Conservation (phyloP, 306 rosid genomes). For the Quercus variabilis region DNA sequence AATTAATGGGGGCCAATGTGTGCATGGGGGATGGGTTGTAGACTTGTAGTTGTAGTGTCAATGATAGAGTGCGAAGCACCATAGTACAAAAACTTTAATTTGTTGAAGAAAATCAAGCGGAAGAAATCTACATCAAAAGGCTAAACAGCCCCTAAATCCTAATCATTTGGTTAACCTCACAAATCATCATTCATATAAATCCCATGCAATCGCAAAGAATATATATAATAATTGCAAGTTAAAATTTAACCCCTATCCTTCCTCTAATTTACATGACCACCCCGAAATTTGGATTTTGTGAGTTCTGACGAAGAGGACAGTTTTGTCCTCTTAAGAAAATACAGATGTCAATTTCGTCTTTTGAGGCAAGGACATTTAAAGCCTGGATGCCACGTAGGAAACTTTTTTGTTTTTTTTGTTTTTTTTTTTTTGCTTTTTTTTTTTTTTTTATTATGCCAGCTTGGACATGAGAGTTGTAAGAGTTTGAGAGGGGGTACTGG, state of each 20-base stretch:
- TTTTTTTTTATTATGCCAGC: neutral
- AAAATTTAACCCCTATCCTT: neutral
- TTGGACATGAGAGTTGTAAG: constrained; percentile 10
- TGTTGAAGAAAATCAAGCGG: constrained; percentile 1
- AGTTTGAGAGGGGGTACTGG: neutral
- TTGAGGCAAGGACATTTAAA: neutral
- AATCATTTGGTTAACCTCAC: constrained; percentile 28
- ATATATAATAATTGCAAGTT: neutral
- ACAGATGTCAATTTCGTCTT: constrained; percentile 17
- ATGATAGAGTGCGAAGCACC: neutral
- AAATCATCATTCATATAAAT: neutral
- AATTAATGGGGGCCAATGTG: too few relatives aligned
- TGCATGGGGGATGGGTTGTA: neutral
- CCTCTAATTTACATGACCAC: neutral
- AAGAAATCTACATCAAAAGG: constrained; percentile 35
- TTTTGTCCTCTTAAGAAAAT: constrained; percentile 4
- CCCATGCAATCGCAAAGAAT: constrained; percentile 5
- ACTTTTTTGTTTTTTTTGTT: neutral
- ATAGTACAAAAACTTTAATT: neutral
- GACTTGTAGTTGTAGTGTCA: neutral
- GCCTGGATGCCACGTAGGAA: constrained; percentile 1
- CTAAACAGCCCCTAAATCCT: constrained; percentile 7
- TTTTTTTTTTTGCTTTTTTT: neutral
- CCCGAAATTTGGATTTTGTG: neutral
- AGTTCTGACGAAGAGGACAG: constrained; percentile 3